phyloP scores from a whole-genome alignment of 2,329 filamentous ascomycete species.

The Chaetomiaceae sp. region DNA sequence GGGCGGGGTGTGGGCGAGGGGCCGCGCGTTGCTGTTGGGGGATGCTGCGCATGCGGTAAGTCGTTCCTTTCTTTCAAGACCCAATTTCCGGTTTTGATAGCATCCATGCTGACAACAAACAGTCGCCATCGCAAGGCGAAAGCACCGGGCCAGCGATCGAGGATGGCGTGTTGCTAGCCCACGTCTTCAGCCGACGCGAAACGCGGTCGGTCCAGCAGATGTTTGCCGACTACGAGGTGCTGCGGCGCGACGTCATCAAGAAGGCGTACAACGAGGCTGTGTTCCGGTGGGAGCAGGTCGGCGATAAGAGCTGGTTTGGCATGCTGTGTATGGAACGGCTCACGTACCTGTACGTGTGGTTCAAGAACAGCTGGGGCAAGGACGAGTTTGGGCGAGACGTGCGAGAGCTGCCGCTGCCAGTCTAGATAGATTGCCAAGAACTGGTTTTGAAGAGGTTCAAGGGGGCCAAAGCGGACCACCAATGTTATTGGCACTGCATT shows the following conservation, averaged over 20 bases:
- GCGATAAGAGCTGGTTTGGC: neutral
- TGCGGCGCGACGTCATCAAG: neutral
- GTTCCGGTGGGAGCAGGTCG: conserved; percentile 1
- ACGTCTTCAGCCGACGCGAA: neutral
- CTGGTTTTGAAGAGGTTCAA: no score
- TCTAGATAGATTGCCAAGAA: neutral
- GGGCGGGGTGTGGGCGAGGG: neutral
- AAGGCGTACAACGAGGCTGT: neutral
- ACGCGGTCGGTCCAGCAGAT: neutral
- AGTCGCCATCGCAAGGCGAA: conserved; percentile 1
- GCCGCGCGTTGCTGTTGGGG: neutral
- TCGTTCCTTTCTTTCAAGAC: no score
- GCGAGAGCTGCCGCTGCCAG: neutral
- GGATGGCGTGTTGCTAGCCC: neutral
- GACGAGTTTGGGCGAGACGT: conserved; percentile 2
- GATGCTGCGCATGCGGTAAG: conserved; percentile 2
- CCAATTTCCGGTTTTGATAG: no score
- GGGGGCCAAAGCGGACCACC: no score
- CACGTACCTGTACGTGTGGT: neutral
- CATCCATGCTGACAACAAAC: neutral
- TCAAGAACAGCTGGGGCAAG: conserved; percentile 1
- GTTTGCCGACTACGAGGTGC: conserved; percentile 3
- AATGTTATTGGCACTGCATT: no score
- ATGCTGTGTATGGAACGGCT: neutral
- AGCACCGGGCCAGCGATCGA: neutral